A percentile compares a stretch with the other conserved stretches of the same genome.
These are phyloP conservation scores for Aureobasidium sp. DNA, from an alignment of 2,329 filamentous ascomycete genomes.

Conservation along the genomic window DNA sequence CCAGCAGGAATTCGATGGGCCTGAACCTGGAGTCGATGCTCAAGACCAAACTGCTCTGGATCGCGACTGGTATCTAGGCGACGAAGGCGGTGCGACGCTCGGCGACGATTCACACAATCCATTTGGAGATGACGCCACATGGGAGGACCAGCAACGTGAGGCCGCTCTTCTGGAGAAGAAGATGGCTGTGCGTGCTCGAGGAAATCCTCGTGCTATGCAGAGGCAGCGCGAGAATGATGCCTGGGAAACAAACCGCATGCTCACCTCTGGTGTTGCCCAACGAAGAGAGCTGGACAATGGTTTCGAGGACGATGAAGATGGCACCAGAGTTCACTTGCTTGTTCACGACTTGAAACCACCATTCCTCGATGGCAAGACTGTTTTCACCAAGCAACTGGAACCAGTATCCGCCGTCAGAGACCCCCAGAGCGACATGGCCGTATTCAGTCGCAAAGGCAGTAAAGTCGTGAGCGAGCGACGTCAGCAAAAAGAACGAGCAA, in stretches of 20 bases:
- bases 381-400: constrained; percentile 96
- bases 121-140: constrained; percentile 67
- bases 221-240: constrained; percentile 93
- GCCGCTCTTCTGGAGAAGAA: constrained; percentile 73
- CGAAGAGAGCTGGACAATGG: constrained; percentile 72
- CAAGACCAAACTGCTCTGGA: constrained; percentile 72
- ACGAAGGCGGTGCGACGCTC: constrained; percentile 77
- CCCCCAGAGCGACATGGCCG: constrained; percentile 96
- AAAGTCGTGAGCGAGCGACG: constrained; percentile 84
- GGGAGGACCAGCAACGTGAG: constrained; percentile 70
- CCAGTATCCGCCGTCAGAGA: constrained; percentile 90
- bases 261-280: constrained; percentile 92
- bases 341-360: constrained; percentile 92
- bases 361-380: constrained; percentile 86
- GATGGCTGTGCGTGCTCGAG: constrained; percentile 37
- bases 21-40: constrained; percentile 53
- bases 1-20: constrained; percentile 54
- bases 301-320: constrained; percentile 86
- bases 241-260: constrained; percentile 98
- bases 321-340: constrained; percentile 78
- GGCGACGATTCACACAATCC: constrained; percentile 92
- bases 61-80: constrained; percentile 86
- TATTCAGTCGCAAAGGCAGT: constrained; percentile 93
- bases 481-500: constrained; percentile 86
- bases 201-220: constrained; percentile 67